Percentiles rank a stretch among this genome's conserved stretches.
Evolutionary conservation across 2,329 filamentous ascomycete species (phyloP).

Genomic region (Colletotrichum shisoi): DNA sequence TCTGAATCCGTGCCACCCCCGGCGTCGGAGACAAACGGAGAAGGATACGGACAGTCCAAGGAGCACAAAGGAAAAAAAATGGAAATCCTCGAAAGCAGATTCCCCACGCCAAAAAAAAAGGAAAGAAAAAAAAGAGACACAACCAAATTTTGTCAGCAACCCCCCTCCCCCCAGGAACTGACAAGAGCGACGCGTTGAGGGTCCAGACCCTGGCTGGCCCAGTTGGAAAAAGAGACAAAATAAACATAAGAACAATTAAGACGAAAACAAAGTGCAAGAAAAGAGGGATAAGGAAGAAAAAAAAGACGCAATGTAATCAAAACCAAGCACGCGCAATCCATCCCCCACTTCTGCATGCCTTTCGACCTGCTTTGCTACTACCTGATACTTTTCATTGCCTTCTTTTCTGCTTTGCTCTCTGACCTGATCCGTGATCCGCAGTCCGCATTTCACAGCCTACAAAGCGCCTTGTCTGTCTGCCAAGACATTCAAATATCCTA

Average conservation of each 20-base stretch:
- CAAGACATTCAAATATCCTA: conserved; percentile 30
- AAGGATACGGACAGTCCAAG: conserved; percentile 9
- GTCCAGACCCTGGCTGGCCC: conserved; percentile 3
- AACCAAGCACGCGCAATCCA: conserved; percentile 19
- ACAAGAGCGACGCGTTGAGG: conserved; percentile 11
- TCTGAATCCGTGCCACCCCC: conserved; percentile 28
- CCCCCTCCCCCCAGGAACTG: not conserved
- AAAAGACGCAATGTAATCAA: conserved; percentile 29
- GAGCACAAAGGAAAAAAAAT: conserved; percentile 48
- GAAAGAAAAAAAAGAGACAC: not conserved
- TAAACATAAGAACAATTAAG: not conserved
- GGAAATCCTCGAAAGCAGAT: conserved; percentile 40
- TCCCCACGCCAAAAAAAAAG: conserved; percentile 15
- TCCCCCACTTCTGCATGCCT: not conserved
- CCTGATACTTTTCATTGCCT: not conserved
- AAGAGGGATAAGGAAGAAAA: conserved; percentile 12
- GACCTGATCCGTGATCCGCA: conserved; percentile 2
- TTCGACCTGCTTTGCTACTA: too few species aligned
- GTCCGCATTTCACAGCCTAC: conserved; percentile 5
- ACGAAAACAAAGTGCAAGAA: not conserved
- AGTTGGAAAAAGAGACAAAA: not conserved
- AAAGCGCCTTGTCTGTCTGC: conserved; percentile 16
- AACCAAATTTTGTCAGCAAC: not conserved
- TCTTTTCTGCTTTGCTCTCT: conserved; percentile 2
- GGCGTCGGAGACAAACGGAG: conserved; percentile 11